These are phyloP conservation scores for Monosporascus sp. DNA, from an alignment of 2,329 filamentous ascomycete species.

Conservation along the genomic window DNA sequence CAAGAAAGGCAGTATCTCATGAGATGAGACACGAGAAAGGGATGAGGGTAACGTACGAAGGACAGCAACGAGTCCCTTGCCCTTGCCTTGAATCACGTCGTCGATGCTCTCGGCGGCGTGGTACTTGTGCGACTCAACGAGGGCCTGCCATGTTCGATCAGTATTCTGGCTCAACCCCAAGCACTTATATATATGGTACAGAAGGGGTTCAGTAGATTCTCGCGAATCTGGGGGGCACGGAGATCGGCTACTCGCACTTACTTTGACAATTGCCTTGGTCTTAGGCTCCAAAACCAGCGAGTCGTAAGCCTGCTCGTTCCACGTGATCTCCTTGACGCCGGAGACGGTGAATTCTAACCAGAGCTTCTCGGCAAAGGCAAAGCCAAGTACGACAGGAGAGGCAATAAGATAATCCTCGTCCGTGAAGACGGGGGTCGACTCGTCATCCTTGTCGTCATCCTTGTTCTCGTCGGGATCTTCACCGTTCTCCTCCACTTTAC, in stretches of 20 bases:
- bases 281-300: constrained; percentile 66
- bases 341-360: constrained; percentile 87
- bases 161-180: neutral
- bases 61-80: constrained; percentile 76
- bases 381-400: constrained; percentile 79
- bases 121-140: constrained; percentile 80
- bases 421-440: constrained; percentile 52
- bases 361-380: constrained; percentile 80
- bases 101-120: constrained; percentile 77
- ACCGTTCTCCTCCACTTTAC: constrained; percentile 14
- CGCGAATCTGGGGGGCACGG: neutral
- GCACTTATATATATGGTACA: neutral
- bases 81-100: constrained; percentile 77
- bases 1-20: no score
- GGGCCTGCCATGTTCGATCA: constrained; percentile 39
- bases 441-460: constrained; percentile 24
- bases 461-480: constrained; percentile 16
- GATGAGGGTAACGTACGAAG: constrained; percentile 38
- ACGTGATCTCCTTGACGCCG: constrained; percentile 72
- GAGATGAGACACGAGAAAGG: neutral
- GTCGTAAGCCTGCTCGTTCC: constrained; percentile 78
- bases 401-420: constrained; percentile 82
- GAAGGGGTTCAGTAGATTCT: neutral
- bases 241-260: constrained; percentile 10
- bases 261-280: constrained; percentile 62